Evolutionary conservation across 2,329 filamentous ascomycete species (phyloP).

Genomic region (Pyrenochaeta sp.): DNA sequence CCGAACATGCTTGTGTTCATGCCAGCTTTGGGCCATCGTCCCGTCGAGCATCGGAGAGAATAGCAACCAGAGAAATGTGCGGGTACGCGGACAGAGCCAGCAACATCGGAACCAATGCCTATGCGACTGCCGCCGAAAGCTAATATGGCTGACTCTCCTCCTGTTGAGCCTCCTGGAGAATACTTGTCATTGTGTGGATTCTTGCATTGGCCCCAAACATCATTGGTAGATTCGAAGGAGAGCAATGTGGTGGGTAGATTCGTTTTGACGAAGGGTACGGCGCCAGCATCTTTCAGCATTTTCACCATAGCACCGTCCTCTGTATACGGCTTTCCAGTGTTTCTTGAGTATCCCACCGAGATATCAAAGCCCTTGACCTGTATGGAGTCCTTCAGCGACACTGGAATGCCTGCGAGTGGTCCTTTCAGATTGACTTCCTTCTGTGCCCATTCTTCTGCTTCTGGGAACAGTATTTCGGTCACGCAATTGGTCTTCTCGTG

Average conservation of each 20-base stretch:
- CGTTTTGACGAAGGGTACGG: slow-evolving; percentile 92
- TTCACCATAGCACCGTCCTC: slow-evolving; percentile 76
- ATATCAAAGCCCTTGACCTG: slow-evolving; percentile 84
- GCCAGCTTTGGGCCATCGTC: slow-evolving; percentile 86
- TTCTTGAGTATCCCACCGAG: slow-evolving; percentile 79
- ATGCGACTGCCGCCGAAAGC: slow-evolving; percentile 84
- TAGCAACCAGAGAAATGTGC: slow-evolving; percentile 93
- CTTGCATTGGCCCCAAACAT: slow-evolving; percentile 80
- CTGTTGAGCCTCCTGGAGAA: slow-evolving; percentile 87
- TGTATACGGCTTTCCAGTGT: slow-evolving; percentile 70
- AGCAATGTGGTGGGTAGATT: slow-evolving; percentile 86
- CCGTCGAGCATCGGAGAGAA: slow-evolving; percentile 83
- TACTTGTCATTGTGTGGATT: slow-evolving; percentile 88
- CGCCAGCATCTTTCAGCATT: slow-evolving; percentile 85
- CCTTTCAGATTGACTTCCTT: slow-evolving; percentile 74
- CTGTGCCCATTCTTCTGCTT: slow-evolving; percentile 75
- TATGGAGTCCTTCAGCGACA: slow-evolving; percentile 81
- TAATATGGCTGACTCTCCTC: slow-evolving; percentile 81
- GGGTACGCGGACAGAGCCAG: slow-evolving; percentile 84
- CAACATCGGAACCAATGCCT: slow-evolving; percentile 89
- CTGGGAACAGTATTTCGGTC: slow-evolving; percentile 83
- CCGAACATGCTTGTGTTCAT: slow-evolving; percentile 89
- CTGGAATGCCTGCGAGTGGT: slow-evolving; percentile 83
- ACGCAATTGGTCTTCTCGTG: slow-evolving; percentile 89
- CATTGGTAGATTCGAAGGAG: slow-evolving; percentile 81